Conservation (phyloP, 2,329 filamentous ascomycete species). For the Karstenula rhodostoma region DNA sequence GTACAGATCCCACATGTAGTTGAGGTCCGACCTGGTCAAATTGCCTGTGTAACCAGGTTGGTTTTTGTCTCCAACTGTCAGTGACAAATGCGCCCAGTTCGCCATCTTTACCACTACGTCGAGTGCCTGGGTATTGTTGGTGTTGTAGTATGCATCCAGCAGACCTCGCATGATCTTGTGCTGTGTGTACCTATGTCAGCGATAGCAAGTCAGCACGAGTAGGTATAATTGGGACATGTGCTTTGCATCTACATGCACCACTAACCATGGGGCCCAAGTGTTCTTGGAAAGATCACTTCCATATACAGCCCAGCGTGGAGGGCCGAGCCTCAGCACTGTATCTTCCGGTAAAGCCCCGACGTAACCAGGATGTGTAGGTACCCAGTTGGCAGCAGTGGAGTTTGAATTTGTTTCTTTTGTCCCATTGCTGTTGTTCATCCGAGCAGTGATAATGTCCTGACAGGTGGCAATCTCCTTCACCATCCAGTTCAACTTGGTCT, state of each 20-base stretch:
- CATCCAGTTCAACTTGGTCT: constrained; percentile 27
- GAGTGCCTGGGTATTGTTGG: constrained; percentile 24
- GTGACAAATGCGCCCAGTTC: constrained; percentile 23
- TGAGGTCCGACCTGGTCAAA: constrained; percentile 25
- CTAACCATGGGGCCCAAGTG: constrained; percentile 26
- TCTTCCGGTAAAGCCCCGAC: constrained; percentile 25
- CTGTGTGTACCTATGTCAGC: constrained; percentile 20
- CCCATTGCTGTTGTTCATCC: not conserved
- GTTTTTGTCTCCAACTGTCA: constrained; percentile 25
- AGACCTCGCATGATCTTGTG: constrained; percentile 27
- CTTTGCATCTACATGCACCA: not conserved
- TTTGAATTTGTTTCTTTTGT: not conserved
- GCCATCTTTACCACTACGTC: constrained; percentile 26
- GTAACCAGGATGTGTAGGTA: constrained; percentile 23
- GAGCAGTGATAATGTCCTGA: constrained; percentile 20
- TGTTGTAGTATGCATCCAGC: constrained; percentile 26
- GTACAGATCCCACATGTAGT: constrained; percentile 28
- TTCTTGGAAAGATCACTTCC: constrained; percentile 18
- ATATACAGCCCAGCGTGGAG: constrained; percentile 24
- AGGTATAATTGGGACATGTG: not conserved
- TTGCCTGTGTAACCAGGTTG: constrained; percentile 24
- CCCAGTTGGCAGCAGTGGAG: not conserved
- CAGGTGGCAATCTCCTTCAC: constrained; percentile 21
- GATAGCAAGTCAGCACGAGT: not conserved
- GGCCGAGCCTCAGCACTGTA: constrained; percentile 23